phyloP scores from a whole-genome alignment of 2,329 filamentous ascomycete species.

The Trichophaea hybrida region DNA sequence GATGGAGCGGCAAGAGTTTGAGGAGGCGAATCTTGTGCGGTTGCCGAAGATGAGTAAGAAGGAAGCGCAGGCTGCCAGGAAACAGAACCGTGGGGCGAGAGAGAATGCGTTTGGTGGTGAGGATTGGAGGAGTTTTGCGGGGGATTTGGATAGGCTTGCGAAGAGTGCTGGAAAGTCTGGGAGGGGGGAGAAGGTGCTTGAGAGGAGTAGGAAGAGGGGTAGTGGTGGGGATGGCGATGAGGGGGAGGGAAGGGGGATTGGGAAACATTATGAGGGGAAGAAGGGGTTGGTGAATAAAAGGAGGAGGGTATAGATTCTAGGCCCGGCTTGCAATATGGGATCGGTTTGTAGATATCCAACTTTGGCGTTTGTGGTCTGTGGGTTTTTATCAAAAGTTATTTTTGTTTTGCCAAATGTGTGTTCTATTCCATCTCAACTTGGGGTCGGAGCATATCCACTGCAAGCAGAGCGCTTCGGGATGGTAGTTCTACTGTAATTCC shows the following conservation, averaged over 20 bases:
- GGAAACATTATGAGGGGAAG: conserved; percentile 60
- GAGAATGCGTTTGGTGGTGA: conserved; percentile 67
- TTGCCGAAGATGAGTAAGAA: conserved; percentile 81
- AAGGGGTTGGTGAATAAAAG: conserved; percentile 40
- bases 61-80: conserved; percentile 38
- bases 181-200: conserved; percentile 47
- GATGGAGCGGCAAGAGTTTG: conserved; percentile 66
- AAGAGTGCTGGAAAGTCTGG: conserved; percentile 45
- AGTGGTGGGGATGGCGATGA: conserved; percentile 56
- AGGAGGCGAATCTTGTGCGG: conserved; percentile 83
- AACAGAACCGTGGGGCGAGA: conserved; percentile 43
- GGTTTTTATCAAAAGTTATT: not conserved
- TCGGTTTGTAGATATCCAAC: not conserved
- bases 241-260: conserved; percentile 43
- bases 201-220: conserved; percentile 62
- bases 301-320: conserved; percentile 28
- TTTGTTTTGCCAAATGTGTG: not conserved
- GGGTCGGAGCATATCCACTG: too few species aligned
- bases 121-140: conserved; percentile 64
- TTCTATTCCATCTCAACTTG: not conserved
- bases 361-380: not conserved
- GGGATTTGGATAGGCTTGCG: conserved; percentile 64
- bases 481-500: too few species aligned
- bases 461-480: too few species aligned
- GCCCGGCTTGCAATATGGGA: not conserved